Conservation (phyloP, 352 stramenopile species). For the Globisporangium nagaii region DNA sequence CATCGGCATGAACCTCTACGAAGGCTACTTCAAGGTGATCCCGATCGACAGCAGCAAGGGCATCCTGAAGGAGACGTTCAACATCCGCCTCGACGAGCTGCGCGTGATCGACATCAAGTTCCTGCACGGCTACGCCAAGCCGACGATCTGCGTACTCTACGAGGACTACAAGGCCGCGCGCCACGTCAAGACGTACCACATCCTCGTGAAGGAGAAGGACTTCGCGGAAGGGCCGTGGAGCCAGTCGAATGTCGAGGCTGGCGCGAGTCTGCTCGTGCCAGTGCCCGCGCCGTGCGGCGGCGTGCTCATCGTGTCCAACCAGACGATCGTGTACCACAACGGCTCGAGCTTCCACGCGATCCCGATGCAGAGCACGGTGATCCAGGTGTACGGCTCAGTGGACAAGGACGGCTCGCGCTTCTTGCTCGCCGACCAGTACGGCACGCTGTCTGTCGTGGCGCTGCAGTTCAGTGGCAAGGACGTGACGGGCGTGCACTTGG, state of each 20-base stretch:
- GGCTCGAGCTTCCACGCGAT: conserved; percentile 86
- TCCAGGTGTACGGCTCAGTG: conserved; percentile 86
- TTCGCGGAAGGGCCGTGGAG: conserved; percentile 86
- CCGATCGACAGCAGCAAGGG: conserved; percentile 80
- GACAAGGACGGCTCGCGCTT: conserved; percentile 88
- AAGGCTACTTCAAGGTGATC: conserved; percentile 89
- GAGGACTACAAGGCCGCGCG: conserved; percentile 87
- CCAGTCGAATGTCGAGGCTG: conserved; percentile 86
- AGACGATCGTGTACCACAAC: conserved; percentile 91
- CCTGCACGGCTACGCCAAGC: conserved; percentile 82
- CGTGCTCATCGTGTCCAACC: conserved; percentile 89
- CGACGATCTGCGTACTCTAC: conserved; percentile 90
- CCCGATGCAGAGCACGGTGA: conserved; percentile 88
- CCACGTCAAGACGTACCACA: conserved; percentile 91
- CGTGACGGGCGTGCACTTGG: conserved; percentile 83
- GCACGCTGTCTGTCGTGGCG: conserved; percentile 84
- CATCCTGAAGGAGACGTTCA: conserved; percentile 84
- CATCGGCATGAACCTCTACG: conserved; percentile 90
- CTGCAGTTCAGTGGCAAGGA: conserved; percentile 72
- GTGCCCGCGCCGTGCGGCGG: conserved; percentile 78
- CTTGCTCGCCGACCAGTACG: conserved; percentile 88
- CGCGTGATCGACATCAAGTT: conserved; percentile 93
- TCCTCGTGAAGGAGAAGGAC: conserved; percentile 88
- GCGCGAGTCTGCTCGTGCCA: conserved; percentile 85
- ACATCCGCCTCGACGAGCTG: conserved; percentile 91